phyloP scores from a whole-genome alignment of 2,329 filamentous ascomycete species.

The Penicillium sclerotigenum region DNA sequence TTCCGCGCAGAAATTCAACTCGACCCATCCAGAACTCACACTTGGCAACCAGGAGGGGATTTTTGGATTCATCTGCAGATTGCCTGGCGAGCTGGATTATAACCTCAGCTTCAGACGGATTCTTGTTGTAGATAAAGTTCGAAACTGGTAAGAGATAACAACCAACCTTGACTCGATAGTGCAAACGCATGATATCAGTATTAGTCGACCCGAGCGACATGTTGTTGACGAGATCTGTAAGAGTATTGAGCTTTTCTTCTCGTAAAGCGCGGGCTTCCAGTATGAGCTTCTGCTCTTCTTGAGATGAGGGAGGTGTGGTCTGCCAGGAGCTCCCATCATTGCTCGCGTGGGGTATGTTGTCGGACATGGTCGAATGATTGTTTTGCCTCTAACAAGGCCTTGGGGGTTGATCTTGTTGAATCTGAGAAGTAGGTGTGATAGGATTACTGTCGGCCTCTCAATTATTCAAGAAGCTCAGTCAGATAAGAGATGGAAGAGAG shows the following conservation, averaged over 20 bases:
- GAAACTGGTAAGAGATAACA: neutral
- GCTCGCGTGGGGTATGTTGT: neutral
- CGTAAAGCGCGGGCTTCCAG: neutral
- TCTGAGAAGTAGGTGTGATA: neutral
- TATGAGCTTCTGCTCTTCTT: neutral
- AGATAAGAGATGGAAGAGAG: neutral
- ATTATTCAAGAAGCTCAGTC: no score
- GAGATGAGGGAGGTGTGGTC: neutral
- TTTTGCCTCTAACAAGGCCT: neutral
- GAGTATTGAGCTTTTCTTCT: neutral
- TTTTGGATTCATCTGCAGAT: neutral
- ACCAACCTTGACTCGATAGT: neutral
- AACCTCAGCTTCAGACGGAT: slow-evolving; percentile 6
- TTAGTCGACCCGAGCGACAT: neutral
- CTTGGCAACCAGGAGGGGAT: slow-evolving; percentile 11
- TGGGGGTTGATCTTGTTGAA: neutral
- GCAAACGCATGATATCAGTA: neutral
- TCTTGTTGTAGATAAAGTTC: neutral
- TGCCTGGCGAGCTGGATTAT: slow-evolving; percentile 6
- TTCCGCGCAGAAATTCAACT: slow-evolving; percentile 18
- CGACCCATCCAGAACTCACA: slow-evolving; percentile 31
- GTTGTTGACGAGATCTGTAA: neutral
- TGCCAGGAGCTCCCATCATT: neutral
- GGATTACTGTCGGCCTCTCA: neutral
- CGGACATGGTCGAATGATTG: neutral